These are phyloP conservation scores for Alternaria ethzedia DNA, from an alignment of 2,329 filamentous ascomycete genomes.

Conservation along the genomic window DNA sequence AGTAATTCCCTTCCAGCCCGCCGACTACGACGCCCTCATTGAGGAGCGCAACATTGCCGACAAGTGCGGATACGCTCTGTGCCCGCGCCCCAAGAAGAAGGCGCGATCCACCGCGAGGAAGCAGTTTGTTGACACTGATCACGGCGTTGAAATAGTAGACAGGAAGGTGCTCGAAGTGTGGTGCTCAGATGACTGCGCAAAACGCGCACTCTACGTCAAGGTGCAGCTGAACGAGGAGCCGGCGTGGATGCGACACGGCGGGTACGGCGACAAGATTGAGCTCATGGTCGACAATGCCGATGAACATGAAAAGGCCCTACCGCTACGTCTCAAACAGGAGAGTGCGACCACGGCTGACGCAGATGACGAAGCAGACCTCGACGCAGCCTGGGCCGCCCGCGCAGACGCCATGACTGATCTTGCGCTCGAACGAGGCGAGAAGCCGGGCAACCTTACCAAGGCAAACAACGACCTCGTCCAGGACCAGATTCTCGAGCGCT, in stretches of 20 bases:
- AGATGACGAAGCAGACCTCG: constrained; percentile 40
- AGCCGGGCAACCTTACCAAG: constrained; percentile 37
- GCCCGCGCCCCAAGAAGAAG: constrained; percentile 66
- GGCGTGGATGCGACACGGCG: constrained; percentile 77
- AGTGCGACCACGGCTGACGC: constrained; percentile 9
- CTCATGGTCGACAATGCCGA: constrained; percentile 48
- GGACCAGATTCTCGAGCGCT: constrained; percentile 40
- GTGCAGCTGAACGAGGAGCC: constrained; percentile 87
- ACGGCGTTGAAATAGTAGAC: constrained; percentile 69
- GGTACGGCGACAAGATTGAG: constrained; percentile 46
- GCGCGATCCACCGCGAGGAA: constrained; percentile 58
- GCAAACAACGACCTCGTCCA: constrained; percentile 42
- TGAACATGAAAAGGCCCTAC: constrained; percentile 35
- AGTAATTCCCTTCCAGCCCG: constrained; percentile 78
- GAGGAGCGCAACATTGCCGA: constrained; percentile 85
- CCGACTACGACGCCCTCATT: constrained; percentile 88
- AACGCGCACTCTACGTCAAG: constrained; percentile 81
- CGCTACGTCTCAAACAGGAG: constrained; percentile 37
- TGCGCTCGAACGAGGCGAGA: constrained; percentile 55
- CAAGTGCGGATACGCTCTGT: constrained; percentile 84
- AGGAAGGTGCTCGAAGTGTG: constrained; percentile 79
- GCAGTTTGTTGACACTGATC: constrained; percentile 70
- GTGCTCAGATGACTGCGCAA: constrained; percentile 82
- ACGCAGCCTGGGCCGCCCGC: constrained; percentile 42
- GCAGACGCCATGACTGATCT: constrained; percentile 48